Conservation (phyloP, 2,329 filamentous ascomycete genomes). For the Penicillium sp. region DNA sequence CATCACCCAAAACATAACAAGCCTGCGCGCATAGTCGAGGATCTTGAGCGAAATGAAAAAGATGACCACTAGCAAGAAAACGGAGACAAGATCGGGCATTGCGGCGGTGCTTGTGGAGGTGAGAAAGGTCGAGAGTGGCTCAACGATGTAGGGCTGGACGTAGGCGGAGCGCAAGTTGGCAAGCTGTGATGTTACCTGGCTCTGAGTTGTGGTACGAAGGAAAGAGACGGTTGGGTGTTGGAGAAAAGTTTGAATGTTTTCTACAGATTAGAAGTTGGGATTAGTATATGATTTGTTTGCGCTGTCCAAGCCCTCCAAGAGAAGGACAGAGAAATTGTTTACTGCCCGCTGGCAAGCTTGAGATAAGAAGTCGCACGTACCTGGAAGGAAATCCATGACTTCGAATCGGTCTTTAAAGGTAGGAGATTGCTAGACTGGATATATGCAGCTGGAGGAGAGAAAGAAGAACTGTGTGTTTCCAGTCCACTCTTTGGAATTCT, state of each 20-base stretch:
- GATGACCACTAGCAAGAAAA: slow-evolving; percentile 56
- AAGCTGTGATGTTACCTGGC: slow-evolving; percentile 23
- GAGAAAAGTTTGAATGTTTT: slow-evolving; percentile 23
- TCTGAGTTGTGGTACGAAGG: slow-evolving; percentile 17
- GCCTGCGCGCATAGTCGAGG: slow-evolving; percentile 66
- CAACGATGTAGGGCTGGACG: slow-evolving; percentile 53
- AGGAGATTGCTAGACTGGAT: background rate
- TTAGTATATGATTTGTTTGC: background rate
- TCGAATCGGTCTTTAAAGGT: background rate
- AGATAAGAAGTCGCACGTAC: slow-evolving; percentile 3
- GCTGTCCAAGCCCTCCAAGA: background rate
- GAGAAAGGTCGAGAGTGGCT: slow-evolving; percentile 37
- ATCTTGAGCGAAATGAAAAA: slow-evolving; percentile 66
- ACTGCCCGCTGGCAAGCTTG: background rate
- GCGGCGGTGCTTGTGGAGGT: slow-evolving; percentile 27
- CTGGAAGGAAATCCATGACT: slow-evolving; percentile 22
- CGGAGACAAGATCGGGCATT: slow-evolving; percentile 37
- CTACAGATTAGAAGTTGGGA: slow-evolving; percentile 5
- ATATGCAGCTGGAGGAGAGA: background rate
- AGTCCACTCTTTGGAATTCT: background rate
- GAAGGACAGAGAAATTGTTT: background rate
- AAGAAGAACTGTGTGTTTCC: background rate
- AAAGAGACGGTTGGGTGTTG: slow-evolving; percentile 18
- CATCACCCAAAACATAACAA: slow-evolving; percentile 76
- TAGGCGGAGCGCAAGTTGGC: slow-evolving; percentile 32